Evolutionary conservation across 1,284 basidiomycete genomes (phyloP).

Genomic region (Irpex sp.): DNA sequence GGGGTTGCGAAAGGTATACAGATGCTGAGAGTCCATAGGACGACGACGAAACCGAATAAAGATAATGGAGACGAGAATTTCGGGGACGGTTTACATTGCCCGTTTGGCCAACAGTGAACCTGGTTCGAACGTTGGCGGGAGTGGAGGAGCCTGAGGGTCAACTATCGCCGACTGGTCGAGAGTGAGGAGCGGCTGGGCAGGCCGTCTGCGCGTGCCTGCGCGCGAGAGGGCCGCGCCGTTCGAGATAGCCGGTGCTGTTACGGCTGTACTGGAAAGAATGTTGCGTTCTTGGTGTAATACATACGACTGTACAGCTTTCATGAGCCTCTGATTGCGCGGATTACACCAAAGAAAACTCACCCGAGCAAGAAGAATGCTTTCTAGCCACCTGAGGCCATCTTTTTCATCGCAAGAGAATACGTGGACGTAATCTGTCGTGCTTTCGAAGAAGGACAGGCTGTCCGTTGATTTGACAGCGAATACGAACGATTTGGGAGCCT

Average conservation of each 20-base stretch:
- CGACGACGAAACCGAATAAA: conserved; percentile 3
- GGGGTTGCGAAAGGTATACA: conserved; percentile 8
- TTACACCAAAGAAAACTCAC: conserved; percentile 32
- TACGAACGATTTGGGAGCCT: conserved; percentile 73
- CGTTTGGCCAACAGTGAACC: conserved; percentile 64
- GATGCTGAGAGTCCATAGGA: not conserved
- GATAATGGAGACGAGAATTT: not conserved
- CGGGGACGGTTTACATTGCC: not conserved
- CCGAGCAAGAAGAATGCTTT: conserved; percentile 72
- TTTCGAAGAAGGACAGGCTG: conserved; percentile 79
- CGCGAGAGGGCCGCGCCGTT: conserved; percentile 34
- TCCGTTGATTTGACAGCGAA: conserved; percentile 89
- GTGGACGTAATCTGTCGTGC: conserved; percentile 81
- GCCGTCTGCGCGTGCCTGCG: conserved; percentile 43
- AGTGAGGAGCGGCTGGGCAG: conserved; percentile 38
- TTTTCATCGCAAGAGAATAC: conserved; percentile 72
- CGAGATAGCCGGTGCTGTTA: conserved; percentile 26
- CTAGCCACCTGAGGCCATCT: conserved; percentile 67
- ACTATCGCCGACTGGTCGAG: conserved; percentile 19
- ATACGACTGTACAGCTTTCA: conserved; percentile 52
- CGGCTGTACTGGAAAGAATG: conserved; percentile 48
- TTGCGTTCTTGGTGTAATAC: conserved; percentile 75
- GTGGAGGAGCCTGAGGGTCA: conserved; percentile 24
- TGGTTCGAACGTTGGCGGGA: conserved; percentile 51
- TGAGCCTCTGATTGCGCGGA: too few relatives aligned